These are phyloP conservation scores for Boletus barrowsii DNA, from an alignment of 768 basidiomycete species.

Conservation along the genomic window DNA sequence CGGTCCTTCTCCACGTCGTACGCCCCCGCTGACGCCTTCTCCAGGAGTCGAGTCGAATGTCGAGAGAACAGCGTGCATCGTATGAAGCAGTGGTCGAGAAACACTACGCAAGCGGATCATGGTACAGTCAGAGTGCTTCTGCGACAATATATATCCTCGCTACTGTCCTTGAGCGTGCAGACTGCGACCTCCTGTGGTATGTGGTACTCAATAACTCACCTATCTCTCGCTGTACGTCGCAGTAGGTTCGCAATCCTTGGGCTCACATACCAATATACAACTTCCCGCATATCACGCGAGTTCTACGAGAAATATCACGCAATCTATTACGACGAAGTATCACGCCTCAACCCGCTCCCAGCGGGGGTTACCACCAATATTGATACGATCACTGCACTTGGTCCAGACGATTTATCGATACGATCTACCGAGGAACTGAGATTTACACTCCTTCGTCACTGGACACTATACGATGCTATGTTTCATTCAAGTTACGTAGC, in stretches of 20 bases:
- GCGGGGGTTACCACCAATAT: slow-evolving; percentile 36
- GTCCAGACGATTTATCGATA: slow-evolving; percentile 83
- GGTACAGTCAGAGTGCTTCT: slow-evolving; percentile 86
- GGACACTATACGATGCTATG: slow-evolving; percentile 99
- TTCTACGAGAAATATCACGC: slow-evolving; percentile 79
- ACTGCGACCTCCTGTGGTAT: slow-evolving; percentile 92
- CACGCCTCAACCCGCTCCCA: slow-evolving; percentile 74
- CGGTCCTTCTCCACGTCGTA: background rate
- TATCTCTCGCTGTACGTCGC: slow-evolving; percentile 4
- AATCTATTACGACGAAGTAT: slow-evolving; percentile 88
- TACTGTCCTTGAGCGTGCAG: slow-evolving; percentile 84
- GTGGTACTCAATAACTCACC: slow-evolving; percentile 10
- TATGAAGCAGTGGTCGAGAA: slow-evolving; percentile 67
- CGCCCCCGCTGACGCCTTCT: slow-evolving; percentile 1
- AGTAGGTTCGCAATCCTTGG: slow-evolving; percentile 89
- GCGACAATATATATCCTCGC: slow-evolving; percentile 88
- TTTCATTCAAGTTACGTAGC: slow-evolving; percentile 96
- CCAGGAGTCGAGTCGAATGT: slow-evolving; percentile 55
- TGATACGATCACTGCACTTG: slow-evolving; percentile 49
- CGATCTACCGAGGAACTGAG: slow-evolving; percentile 85
- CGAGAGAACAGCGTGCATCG: slow-evolving; percentile 65
- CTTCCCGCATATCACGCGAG: slow-evolving; percentile 82
- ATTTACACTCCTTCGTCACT: slow-evolving; percentile 94
- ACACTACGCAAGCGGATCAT: slow-evolving; percentile 83
- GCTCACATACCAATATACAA: slow-evolving; percentile 88